Evolutionary conservation across 1,284 basidiomycete species (phyloP).

Genomic region (Sanghuangporus sanghuang): DNA sequence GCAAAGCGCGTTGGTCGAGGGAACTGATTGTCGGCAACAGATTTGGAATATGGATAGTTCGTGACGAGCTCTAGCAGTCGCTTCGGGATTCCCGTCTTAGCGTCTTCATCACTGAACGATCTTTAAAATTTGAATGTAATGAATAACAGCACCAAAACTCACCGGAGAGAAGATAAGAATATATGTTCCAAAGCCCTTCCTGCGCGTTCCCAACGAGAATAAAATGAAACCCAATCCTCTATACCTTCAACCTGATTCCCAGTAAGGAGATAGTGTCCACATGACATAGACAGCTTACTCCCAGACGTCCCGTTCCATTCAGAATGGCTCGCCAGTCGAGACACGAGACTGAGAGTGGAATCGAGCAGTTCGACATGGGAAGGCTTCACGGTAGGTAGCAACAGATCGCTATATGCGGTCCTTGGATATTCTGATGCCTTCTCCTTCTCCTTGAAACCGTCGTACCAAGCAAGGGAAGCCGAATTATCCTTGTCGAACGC

Average conservation of each 20-base stretch:
- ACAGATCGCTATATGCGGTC: conserved; percentile 52
- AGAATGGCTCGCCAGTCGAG: conserved; percentile 61
- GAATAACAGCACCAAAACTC: conserved; percentile 19
- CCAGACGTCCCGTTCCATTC: conserved; percentile 68
- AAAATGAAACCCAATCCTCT: conserved; percentile 60
- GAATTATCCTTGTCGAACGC: conserved; percentile 34
- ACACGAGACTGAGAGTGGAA: conserved; percentile 53
- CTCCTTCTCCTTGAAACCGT: conserved; percentile 52
- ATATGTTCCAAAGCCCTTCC: conserved; percentile 69
- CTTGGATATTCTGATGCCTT: conserved; percentile 49
- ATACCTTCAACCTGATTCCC: conserved; percentile 37
- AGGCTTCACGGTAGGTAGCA: conserved; percentile 51
- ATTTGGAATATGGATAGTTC: conserved; percentile 55
- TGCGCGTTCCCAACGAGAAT: conserved; percentile 63
- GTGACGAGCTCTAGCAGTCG: conserved; percentile 65
- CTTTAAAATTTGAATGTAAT: conserved; percentile 4
- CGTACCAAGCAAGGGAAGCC: conserved; percentile 54
- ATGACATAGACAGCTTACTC: conserved; percentile 63
- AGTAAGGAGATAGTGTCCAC: conserved; percentile 68
- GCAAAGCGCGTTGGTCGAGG: conserved; percentile 55
- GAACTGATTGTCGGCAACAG: conserved; percentile 35
- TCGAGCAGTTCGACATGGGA: conserved; percentile 53
- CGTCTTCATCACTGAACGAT: conserved; percentile 49
- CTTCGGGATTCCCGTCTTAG: conserved; percentile 51
- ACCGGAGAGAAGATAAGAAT: conserved; percentile 67